Evolutionary conservation across 2,329 filamentous ascomycete species (phyloP), one percentile per base, ranked within the genome.

Genomic region (Claviceps digitariae): DNA sequence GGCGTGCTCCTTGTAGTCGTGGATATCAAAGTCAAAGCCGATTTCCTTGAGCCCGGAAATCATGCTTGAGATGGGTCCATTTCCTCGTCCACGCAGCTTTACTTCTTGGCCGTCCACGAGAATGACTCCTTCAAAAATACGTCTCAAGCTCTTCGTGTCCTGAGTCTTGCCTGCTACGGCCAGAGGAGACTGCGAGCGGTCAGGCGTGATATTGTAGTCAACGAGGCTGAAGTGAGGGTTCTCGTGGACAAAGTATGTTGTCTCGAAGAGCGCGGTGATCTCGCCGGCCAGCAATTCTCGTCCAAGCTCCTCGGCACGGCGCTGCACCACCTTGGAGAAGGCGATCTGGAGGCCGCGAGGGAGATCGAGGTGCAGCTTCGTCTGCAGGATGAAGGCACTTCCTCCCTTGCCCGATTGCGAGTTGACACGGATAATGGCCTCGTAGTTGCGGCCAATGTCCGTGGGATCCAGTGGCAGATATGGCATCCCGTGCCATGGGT

Each of bases 341-440:
- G 88, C 90, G 58, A 96, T 79, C 70, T 97, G 91, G 51, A 97
- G 79, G 52, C 90, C 90, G 57, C 93, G 87, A 17, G 93, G 93
- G 51, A 97, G 81, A 68, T 97, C 93, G 63, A 97, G 85, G 64
- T 93, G 82, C 57, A 97, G 81, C 63, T 89, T 85, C 61, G 86
- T 84, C 66, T 90, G 83, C 66, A 97, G 90, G 65, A 97, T 87
- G 87, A 88, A 97, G 50, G 91, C 90, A 56, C 88, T 84, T 61
- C 93, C 93, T 57, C 91, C 91, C 74, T 98, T 97, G 59, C 91
- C 91, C 62, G 83, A 88, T 68, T 97, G 91, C 20, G 88, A 95
- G 75, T 97, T 98, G 78, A 97, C 91, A 56, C 91, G 87, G 66
- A 97, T 97, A 65, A 97, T 86, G 55, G 91, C 91, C 71, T 97